Percentiles rank a stretch among this genome's conserved stretches.
Evolutionary conservation across 2,329 filamentous ascomycete species (phyloP).

Genomic region (Monosporascus sp.): DNA sequence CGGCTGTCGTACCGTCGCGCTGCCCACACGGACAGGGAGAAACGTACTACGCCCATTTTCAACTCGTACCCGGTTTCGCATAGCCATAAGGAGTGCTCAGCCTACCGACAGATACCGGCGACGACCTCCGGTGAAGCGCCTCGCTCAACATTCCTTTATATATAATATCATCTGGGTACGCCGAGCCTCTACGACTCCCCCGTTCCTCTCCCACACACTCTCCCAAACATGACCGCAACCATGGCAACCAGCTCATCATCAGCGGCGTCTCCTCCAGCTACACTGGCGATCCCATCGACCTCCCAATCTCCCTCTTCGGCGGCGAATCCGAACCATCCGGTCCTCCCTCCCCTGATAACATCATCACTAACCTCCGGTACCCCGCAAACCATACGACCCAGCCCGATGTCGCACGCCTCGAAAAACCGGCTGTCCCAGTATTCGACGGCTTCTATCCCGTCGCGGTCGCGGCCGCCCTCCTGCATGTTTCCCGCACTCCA

Average conservation of each 20-base stretch:
- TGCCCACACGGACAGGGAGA: constrained; percentile 7
- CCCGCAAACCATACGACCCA: constrained; percentile 52
- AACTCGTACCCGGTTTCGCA: no score
- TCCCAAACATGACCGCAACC: constrained; percentile 42
- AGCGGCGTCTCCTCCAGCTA: constrained; percentile 47
- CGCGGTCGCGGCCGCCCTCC: constrained; percentile 74
- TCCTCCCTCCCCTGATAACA: constrained; percentile 53
- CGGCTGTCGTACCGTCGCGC: constrained; percentile 1
- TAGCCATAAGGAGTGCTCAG: no score
- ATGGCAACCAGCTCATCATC: constrained; percentile 54
- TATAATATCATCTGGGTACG: constrained; percentile 22
- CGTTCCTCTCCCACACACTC: constrained; percentile 23
- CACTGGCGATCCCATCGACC: constrained; percentile 36
- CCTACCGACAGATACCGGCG: no score
- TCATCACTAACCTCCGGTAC: constrained; percentile 45
- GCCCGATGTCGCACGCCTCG: constrained; percentile 70
- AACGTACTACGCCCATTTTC: constrained; percentile 3
- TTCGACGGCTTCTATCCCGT: constrained; percentile 63
- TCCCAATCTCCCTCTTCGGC: constrained; percentile 27
- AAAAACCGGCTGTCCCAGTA: constrained; percentile 82
- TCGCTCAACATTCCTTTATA: constrained; percentile 2
- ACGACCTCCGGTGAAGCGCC: no score
- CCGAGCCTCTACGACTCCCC: constrained; percentile 15
- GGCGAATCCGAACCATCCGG: constrained; percentile 47
- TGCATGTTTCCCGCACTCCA: constrained; percentile 77